Conservation (phyloP, 495 filamentous ascomycete species). For the Astrocystis sublimbata region DNA sequence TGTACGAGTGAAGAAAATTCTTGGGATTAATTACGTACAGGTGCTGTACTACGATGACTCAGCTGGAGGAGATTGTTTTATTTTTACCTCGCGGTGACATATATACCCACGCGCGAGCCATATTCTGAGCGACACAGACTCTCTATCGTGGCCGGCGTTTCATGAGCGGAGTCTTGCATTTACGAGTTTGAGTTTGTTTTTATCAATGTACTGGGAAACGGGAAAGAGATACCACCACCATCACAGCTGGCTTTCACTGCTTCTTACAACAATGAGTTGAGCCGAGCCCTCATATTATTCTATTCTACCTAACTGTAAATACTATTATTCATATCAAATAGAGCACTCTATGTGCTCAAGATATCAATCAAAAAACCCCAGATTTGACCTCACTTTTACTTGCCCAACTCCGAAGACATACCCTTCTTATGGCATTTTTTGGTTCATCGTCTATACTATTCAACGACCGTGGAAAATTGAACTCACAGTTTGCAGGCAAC, state of each 20-base stretch:
- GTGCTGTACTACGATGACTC: too few relatives aligned
- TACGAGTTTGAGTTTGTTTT: too few relatives aligned
- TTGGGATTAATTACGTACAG: slow-evolving; percentile 1
- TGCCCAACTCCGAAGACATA: background rate
- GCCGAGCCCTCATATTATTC: slow-evolving; percentile 10
- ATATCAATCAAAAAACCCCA: background rate
- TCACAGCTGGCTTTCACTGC: slow-evolving; percentile 2
- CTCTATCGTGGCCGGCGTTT: slow-evolving; percentile 17
- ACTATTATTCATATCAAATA: background rate
- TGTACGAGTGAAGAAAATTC: too few relatives aligned
- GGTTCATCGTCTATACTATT: too few relatives aligned
- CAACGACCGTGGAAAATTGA: too few relatives aligned
- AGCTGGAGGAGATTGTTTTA: background rate
- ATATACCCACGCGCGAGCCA: slow-evolving; percentile 19
- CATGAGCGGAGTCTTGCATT: slow-evolving; percentile 2
- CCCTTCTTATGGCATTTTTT: background rate
- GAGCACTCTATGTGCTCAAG: background rate
- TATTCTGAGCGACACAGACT: background rate
- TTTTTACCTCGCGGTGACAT: slow-evolving; percentile 13
- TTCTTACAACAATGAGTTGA: background rate
- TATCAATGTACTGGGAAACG: slow-evolving; percentile 5
- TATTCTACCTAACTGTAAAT: slow-evolving; percentile 7
- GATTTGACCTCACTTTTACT: background rate
- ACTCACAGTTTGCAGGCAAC: too few relatives aligned
- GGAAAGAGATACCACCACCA: slow-evolving; percentile 14